phyloP scores from a whole-genome alignment of 345 rosid species.

The Eucalyptus erythrocorys region DNA sequence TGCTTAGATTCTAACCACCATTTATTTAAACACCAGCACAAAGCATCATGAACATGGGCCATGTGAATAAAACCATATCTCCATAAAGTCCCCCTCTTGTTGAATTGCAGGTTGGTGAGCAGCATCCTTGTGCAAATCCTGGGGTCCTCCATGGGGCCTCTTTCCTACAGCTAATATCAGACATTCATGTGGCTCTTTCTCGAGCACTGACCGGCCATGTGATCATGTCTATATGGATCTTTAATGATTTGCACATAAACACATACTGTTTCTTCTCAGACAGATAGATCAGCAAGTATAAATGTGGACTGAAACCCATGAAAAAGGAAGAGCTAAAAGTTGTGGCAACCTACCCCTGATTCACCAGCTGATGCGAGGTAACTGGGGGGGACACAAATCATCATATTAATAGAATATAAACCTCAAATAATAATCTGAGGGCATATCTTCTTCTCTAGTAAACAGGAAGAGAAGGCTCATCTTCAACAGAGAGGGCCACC shows the following conservation, averaged over 20 bases:
- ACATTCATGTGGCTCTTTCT: not conserved
- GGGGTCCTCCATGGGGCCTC: not conserved
- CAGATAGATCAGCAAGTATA: not conserved
- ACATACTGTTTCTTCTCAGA: not conserved
- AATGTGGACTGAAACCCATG: not conserved
- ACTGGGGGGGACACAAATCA: not conserved
- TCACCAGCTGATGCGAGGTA: not conserved
- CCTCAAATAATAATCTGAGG: not conserved
- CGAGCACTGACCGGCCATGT: not conserved
- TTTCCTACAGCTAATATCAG: not conserved
- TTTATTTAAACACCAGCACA: not conserved
- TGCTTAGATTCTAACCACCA: not conserved
- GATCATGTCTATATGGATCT: not conserved
- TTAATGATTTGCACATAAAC: not conserved
- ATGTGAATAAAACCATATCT: slow-evolving; percentile 10
- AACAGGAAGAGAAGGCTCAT: not conserved
- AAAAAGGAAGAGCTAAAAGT: not conserved
- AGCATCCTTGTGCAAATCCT: not conserved
- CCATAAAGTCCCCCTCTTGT: not conserved
- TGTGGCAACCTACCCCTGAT: not conserved
- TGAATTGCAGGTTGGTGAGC: slow-evolving; percentile 5
- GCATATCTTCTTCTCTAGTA: slow-evolving; percentile 5
- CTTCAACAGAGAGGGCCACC: not conserved
- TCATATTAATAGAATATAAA: not conserved
- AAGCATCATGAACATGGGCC: not conserved